Percentiles rank a stretch among this genome's conserved stretches.
These are phyloP conservation scores for Trichothecium sympodiale DNA, from an alignment of 2,329 filamentous ascomycete species.

Conservation along the genomic window DNA sequence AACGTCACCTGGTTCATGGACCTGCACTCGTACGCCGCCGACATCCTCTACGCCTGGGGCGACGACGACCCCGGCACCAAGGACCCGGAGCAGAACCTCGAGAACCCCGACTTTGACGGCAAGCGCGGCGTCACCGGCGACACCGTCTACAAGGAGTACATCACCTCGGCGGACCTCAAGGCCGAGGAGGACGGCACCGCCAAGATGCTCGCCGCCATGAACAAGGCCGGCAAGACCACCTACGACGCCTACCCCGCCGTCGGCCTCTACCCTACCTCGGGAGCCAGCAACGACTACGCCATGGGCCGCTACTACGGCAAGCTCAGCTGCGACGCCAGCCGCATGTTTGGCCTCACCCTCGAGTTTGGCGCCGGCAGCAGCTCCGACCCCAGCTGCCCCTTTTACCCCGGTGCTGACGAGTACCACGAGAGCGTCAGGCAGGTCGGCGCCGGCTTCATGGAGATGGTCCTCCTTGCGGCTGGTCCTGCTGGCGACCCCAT, in stretches of 20 bases:
- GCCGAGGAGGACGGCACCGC: constrained; percentile 18
- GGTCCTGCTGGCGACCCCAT: constrained; percentile 8
- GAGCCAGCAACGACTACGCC: constrained; percentile 31
- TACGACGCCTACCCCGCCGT: constrained; percentile 26
- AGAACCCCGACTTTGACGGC: constrained; percentile 36
- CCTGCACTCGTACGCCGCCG: constrained; percentile 37
- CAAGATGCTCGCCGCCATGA: constrained; percentile 22
- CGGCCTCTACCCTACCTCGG: constrained; percentile 29
- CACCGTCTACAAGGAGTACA: constrained; percentile 28
- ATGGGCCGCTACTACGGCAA: constrained; percentile 24
- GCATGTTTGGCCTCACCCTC: constrained; percentile 28
- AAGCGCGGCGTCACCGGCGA: constrained; percentile 29
- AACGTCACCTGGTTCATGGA: constrained; percentile 43
- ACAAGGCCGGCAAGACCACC: constrained; percentile 16
- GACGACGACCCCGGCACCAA: constrained; percentile 36
- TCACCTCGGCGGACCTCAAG: constrained; percentile 17
- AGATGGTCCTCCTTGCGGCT: constrained; percentile 20
- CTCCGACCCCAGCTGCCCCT: constrained; percentile 15
- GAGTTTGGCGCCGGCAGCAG: constrained; percentile 25
- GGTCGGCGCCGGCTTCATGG: constrained; percentile 31
- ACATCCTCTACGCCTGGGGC: constrained; percentile 42
- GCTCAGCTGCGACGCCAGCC: constrained; percentile 13
- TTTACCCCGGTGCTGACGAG: constrained; percentile 28
- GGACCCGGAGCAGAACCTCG: constrained; percentile 33
- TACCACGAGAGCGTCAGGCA: constrained; percentile 29